Evolutionary conservation across 73 alveolate genomes (phyloP).

Genomic region (Blepharisma japonicum): DNA sequence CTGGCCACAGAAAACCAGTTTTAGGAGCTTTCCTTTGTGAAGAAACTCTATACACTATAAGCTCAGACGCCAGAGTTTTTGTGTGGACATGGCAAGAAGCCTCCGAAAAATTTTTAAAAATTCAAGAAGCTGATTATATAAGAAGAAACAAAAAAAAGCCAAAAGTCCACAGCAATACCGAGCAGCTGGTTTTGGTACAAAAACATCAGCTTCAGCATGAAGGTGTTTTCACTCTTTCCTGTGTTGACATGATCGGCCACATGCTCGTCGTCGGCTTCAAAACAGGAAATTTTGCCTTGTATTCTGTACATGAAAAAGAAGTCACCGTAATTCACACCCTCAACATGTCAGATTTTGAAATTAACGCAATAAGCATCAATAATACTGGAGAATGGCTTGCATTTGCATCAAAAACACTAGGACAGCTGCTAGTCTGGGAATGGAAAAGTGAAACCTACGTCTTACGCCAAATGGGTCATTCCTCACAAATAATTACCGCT

Average conservation of each 20-base stretch:
- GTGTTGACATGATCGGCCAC: conserved; percentile 60
- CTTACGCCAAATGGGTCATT: conserved; percentile 36
- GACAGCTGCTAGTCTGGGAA: conserved; percentile 89
- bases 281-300: conserved; percentile 80
- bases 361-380: conserved; percentile 65
- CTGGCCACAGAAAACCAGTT: conserved; percentile 79
- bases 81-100: conserved; percentile 83
- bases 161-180: background rate
- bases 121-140: background rate
- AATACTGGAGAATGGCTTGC: conserved; percentile 87
- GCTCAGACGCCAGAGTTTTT: conserved; percentile 73
- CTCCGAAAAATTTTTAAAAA: background rate
- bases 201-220: conserved; percentile 65
- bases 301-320: conserved; percentile 52
- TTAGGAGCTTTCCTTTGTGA: conserved; percentile 70
- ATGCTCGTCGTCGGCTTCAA: conserved; percentile 69
- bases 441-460: conserved; percentile 73
- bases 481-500: conserved; percentile 52
- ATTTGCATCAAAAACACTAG: conserved; percentile 57
- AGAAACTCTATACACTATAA: conserved; percentile 65
- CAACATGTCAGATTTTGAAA: conserved; percentile 70
- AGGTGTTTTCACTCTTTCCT: conserved; percentile 48
- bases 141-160: background rate
- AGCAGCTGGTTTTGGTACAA: conserved; percentile 67
- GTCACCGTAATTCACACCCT: conserved; percentile 58